Base-by-base conservation (phyloP, 306 rosid species). In the Prunus dulcis region DNA sequence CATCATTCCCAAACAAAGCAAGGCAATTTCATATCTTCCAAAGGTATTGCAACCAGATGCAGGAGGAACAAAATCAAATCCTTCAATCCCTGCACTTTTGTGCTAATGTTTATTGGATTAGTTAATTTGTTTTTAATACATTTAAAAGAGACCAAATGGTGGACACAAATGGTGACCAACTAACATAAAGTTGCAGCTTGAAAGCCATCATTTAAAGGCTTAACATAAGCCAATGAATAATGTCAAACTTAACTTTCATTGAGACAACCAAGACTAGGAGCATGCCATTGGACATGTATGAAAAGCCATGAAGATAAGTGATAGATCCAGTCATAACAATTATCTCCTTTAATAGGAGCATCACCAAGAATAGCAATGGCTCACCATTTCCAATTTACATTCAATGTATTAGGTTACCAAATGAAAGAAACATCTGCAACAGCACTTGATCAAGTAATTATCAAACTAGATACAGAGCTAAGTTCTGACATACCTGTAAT, bases 31-130 rank as follows among this genome's bases (percentile, higher is more conserved):
- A 73, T 87, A 94, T 87, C 96, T 90, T 77, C 98, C 98, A 75
- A 83, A 86, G 84, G 69, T 83, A 83, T 78, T 88, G 76, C 83
- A 77, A 76, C 89, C 85, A 81, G 86, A 79, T 49, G 81, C 83
- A 15, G 95, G 88, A 81, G 97, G 90, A 78, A 88, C 82, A 73
- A 79, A 85, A 83, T 92, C 98, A 84, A 85, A 85, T 89, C 98
- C 98, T 88, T 94, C 97, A 23, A 90, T 90, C 96, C 98, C 98
- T 94, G 98, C 96, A 92, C 98, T 94, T 87, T 90, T 84, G 87
- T 80, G 51, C 85, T 87, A 84, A 82, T 63, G 85, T 74, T 76
- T 79, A 77, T 69, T 67, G 77, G 79, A 84, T 83, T 69, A 82
- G 82, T 80, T 84, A 62, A 79, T 79, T 55, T 73, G 56, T 45